phyloP scores from a whole-genome alignment of 2,329 filamentous ascomycete species.

The Colletotrichum tropicale region DNA sequence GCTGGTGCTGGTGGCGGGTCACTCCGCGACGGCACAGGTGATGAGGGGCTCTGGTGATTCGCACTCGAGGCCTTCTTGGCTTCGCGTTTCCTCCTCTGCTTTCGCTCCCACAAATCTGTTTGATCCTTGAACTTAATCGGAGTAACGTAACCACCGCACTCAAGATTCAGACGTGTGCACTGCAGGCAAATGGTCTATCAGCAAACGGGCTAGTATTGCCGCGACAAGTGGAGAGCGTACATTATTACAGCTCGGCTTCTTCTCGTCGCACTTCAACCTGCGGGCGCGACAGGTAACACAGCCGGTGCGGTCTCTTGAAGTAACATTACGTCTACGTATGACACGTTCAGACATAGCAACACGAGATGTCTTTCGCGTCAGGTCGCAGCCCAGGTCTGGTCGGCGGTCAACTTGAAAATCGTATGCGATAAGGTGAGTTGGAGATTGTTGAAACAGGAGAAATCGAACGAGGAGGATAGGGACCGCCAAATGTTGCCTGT shows the following conservation, averaged over 20 bases:
- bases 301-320: background rate
- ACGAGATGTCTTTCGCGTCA: background rate
- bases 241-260: slow-evolving; percentile 37
- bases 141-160: slow-evolving; percentile 1
- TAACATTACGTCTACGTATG: slow-evolving; percentile 1
- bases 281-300: slow-evolving; percentile 37
- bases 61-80: background rate
- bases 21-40: background rate
- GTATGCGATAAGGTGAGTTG: background rate
- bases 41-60: background rate
- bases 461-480: background rate
- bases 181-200: background rate
- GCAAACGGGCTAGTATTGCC: background rate
- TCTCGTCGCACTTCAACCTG: slow-evolving; percentile 49
- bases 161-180: background rate
- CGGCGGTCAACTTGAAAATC: background rate
- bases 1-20: background rate
- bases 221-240: background rate
- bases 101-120: background rate
- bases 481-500: background rate
- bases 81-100: background rate
- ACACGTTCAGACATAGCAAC: background rate
- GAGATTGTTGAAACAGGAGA: background rate
- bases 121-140: slow-evolving; percentile 7
- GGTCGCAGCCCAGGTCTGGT: background rate